Base-by-base conservation (phyloP, 768 basidiomycete genomes). In the Boletales sp. region DNA sequence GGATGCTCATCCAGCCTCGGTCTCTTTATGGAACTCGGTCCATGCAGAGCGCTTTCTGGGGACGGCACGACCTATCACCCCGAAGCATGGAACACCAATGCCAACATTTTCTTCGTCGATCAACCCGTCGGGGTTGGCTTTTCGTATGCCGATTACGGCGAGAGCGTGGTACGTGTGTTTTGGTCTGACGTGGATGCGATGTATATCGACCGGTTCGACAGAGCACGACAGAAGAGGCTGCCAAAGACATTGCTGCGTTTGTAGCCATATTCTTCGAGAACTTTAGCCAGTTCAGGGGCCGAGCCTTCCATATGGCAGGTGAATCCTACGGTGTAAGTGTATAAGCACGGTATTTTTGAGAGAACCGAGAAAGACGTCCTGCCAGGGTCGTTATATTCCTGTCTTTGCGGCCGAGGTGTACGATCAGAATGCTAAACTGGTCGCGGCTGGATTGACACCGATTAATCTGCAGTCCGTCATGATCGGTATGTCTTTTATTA, bases 1-100 rank as follows among this genome's bases (percentile, higher is more conserved):
- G 80, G 80, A 30, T 74, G 74, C 57, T 79, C 79, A 4, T 77
- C 77, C 36, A 79, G 78, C 69, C 70, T 84, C 1, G 87, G 86
- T 4, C 71, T 89, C 12, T 75, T 89, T 52, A 86, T 87, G 76
- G 88, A 88, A 64, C 69, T 76, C 56, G 89, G 89, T 17, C 89
- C 89, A 1, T 92, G 90, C 63, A 75, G 80, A 37, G 75, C 88
- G 14, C 68, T 73, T 10, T 72, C 74, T 17, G 67, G 69, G 39
- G 74, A 82, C 31, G 75, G 74, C 24, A 73, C 83, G 1, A 73
- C 68, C 2, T 79, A 73, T 60, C 77, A 84, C 51, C 77, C 79
- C 0, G 75, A 84, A 41, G 76, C 81, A 0, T 87, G 86, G 86
- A 87, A 84, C 54, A 73, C 74, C 17, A 79, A 84, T 43, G 82